phyloP scores from a whole-genome alignment of 164 flowering plant species.

The Chloranthus sessilifolius region DNA sequence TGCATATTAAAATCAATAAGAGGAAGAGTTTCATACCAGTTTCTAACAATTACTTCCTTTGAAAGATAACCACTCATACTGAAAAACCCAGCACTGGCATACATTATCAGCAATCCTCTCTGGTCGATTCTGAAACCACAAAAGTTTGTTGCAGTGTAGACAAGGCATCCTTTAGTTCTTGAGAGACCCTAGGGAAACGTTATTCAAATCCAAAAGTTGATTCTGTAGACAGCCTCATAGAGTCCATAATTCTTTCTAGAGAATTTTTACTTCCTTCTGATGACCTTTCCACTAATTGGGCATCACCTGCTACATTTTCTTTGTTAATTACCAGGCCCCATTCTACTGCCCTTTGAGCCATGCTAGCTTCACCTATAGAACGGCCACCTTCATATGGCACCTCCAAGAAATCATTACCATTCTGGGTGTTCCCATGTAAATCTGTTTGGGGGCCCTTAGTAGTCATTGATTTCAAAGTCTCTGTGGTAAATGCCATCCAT shows the following conservation, averaged over 20 bases:
- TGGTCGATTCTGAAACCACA: conserved; percentile 94
- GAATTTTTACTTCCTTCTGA: conserved; percentile 23
- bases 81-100: conserved; percentile 91
- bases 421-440: not conserved
- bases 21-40: conserved; percentile 57
- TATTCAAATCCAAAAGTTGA: conserved; percentile 19
- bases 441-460: conserved; percentile 1
- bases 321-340: conserved; percentile 29
- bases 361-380: conserved; percentile 21
- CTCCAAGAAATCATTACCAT: not conserved
- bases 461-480: not conserved
- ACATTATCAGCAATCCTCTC: conserved; percentile 78
- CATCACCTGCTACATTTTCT: conserved; percentile 23
- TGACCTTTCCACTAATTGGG: conserved; percentile 18
- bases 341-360: conserved; percentile 33
- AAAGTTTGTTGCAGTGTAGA: conserved; percentile 81
- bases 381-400: not conserved
- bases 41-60: conserved; percentile 80
- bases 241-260: conserved; percentile 24
- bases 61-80: conserved; percentile 84
- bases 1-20: too few species aligned
- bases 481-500: conserved; percentile 33
- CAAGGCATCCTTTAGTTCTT: conserved; percentile 83
- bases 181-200: conserved; percentile 66
- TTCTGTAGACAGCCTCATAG: conserved; percentile 48